A percentile compares a stretch with the other conserved stretches of the same genome.
Evolutionary conservation across 805 yeast genomes (phyloP).

Genomic region (Ogataea naganishii): DNA sequence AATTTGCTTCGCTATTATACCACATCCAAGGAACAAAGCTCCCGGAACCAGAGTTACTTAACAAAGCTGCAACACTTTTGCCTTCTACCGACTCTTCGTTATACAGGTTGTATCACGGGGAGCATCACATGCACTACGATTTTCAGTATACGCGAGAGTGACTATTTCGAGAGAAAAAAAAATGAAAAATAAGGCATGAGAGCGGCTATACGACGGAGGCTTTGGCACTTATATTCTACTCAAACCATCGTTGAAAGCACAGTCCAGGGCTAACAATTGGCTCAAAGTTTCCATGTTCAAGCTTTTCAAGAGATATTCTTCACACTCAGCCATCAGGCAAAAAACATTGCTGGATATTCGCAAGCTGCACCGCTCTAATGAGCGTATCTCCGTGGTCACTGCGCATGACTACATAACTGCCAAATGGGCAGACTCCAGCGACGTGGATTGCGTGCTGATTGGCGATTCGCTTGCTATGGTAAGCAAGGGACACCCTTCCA

Average conservation of each 20-base stretch:
- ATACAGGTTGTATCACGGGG: too few relatives aligned
- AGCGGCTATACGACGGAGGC: not conserved
- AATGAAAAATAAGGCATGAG: not conserved
- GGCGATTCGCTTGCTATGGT: conserved; percentile 96
- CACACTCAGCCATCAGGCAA: conserved; percentile 10
- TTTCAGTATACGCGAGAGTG: too few relatives aligned
- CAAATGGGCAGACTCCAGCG: conserved; percentile 54
- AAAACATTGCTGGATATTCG: conserved; percentile 14
- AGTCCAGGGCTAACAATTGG: too few relatives aligned
- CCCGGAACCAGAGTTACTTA: too few relatives aligned
- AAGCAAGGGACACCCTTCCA: conserved; percentile 68
- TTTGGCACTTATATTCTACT: not conserved
- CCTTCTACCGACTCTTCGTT: too few relatives aligned
- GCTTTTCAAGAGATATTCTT: not conserved
- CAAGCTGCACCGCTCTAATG: conserved; percentile 9
- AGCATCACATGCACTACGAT: too few relatives aligned
- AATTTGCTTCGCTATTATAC: too few relatives aligned
- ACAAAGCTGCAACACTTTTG: too few relatives aligned
- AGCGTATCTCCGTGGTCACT: conserved; percentile 41
- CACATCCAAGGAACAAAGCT: too few relatives aligned
- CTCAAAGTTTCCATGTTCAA: not conserved
- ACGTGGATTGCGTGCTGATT: conserved; percentile 62
- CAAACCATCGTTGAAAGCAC: not conserved
- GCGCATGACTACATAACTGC: conserved; percentile 85
- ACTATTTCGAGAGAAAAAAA: not conserved